Base-by-base conservation (phyloP, 1,139 yeast species). In the Taphrina populina region DNA sequence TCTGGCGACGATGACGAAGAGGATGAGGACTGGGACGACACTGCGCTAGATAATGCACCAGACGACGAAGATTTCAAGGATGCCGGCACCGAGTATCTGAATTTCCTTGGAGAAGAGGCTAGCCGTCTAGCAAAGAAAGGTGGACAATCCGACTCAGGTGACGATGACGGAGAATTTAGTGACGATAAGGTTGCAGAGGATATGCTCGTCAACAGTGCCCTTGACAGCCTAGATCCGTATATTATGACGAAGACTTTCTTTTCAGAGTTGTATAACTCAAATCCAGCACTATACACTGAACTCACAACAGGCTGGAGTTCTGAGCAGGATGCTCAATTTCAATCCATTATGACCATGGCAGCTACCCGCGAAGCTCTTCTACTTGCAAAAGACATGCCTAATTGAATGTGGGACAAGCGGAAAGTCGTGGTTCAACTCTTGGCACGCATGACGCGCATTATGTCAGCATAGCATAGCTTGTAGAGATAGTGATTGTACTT, bases 111-210 rank as follows among this genome's bases (percentile, higher is more conserved):
- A 10, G 57, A 63, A 11, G 68, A 68, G 51, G 63, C 67, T 11
- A 58, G 60, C 24, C 62, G 65, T 21, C 41, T 65, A 26, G 57
- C 51, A 24, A 37, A 51, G 30, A 52, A 46, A 19, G 57, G 55
- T 13, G 45, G 52, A 27, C 35, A 40, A 23, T 43, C 39, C 36
- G 56, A 40, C 11, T 65, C 65, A 4, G 66, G 63, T 21, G 59
- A 53, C 30, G 70, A 67, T 39, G 73, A 67, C 5, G 76, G 74
- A 32, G 29, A 6, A 19, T 71, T 71, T 30, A 77, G 73, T 17
- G 80, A 80, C 45, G 87, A 81, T 23, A 81, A 76, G 35, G 68
- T 85, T 4, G 78, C 76, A 23, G 96, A 88, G 64, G 96, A 92
- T 69, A 90, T 95, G 2, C 75, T 87, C 62, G 79, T 84, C 2